A percentile compares a stretch with the other conserved stretches of the same genome.
Conservation (phyloP, 257 asterid species). For the Solanum rostratum region DNA sequence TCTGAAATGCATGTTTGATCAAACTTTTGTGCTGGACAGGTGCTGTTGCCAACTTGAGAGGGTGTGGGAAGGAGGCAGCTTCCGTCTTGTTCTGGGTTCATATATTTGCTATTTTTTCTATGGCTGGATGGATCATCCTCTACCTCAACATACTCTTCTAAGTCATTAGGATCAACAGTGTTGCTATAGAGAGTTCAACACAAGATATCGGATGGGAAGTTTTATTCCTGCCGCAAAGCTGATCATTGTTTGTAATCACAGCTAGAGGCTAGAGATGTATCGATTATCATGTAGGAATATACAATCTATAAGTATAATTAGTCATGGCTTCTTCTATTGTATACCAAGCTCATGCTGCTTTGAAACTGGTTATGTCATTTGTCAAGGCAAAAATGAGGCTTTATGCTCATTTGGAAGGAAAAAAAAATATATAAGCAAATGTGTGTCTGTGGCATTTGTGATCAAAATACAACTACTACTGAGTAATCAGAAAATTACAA, state of each 20-base stretch:
- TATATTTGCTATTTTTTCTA: conserved; percentile 79
- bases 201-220: neutral
- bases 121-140: conserved; percentile 97
- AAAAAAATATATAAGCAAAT: neutral
- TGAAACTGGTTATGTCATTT: neutral
- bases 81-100: conserved; percentile 97
- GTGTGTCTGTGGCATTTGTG: neutral
- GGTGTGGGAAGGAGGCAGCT: conserved; percentile 95
- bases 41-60: conserved; percentile 95
- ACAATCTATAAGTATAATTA: neutral
- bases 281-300: neutral
- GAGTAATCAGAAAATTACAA: neutral
- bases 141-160: conserved; percentile 75
- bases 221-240: neutral
- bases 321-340: neutral
- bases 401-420: neutral
- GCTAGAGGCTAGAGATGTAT: neutral
- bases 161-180: neutral
- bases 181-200: neutral
- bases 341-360: neutral
- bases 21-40: conserved; percentile 24
- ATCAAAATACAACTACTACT: neutral
- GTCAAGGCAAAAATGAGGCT: neutral
- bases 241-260: neutral
- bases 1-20: neutral